Evolutionary conservation across 202 grass and related monocot genomes (phyloP).

Genomic region (Miscanthus sacchariflorus): DNA sequence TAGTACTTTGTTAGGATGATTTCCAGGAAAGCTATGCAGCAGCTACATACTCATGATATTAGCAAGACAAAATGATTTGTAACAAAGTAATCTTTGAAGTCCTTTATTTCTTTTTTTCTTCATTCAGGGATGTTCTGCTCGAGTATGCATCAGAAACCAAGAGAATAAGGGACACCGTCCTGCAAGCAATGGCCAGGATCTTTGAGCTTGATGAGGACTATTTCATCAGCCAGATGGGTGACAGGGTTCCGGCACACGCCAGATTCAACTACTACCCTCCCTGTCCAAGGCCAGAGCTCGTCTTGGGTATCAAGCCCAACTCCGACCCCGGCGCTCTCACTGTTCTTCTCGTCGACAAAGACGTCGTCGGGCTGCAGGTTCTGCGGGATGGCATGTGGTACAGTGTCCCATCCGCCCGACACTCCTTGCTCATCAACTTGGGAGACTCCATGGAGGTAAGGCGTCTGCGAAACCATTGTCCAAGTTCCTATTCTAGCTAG

Average conservation of each 20-base stretch:
- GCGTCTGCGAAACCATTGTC: no score
- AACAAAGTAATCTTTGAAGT: no score
- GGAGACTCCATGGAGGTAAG: conserved; percentile 60
- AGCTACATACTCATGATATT: no score
- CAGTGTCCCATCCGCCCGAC: not conserved
- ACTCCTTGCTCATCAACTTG: conserved; percentile 49
- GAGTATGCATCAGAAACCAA: conserved; percentile 16
- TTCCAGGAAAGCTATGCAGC: no score
- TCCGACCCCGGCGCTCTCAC: conserved; percentile 39
- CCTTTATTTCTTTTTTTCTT: not conserved
- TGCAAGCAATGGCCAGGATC: conserved; percentile 45
- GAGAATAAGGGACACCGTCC: not conserved
- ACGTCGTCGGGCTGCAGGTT: conserved; percentile 52
- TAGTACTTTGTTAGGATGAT: no score
- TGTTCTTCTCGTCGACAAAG: conserved; percentile 47
- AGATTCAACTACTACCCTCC: conserved; percentile 37
- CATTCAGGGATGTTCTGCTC: conserved; percentile 51
- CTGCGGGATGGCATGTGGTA: conserved; percentile 46
- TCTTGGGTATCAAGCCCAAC: conserved; percentile 51
- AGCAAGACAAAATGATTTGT: no score
- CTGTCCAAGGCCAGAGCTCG: conserved; percentile 41
- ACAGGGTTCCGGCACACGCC: not conserved
- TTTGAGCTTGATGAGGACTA: conserved; percentile 43
- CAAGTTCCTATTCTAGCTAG: no score
- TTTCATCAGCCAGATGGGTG: not conserved